phyloP scores from a whole-genome alignment of 2,329 filamentous ascomycete genomes.

The Colletotrichum cuscutae region DNA sequence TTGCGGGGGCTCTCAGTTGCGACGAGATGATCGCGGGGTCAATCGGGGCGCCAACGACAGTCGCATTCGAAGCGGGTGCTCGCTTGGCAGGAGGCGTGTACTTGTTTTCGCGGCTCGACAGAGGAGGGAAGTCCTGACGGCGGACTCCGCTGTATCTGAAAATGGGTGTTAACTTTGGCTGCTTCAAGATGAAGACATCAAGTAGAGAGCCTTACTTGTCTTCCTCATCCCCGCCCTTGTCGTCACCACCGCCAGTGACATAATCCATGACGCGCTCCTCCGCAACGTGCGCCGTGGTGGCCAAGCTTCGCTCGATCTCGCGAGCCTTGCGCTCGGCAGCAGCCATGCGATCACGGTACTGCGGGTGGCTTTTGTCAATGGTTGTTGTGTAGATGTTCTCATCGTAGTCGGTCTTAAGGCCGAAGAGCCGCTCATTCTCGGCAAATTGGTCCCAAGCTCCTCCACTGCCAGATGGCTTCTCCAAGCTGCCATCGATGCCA shows the following conservation, averaged over 20 bases:
- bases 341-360: conserved; percentile 81
- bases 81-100: conserved; percentile 93
- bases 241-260: conserved; percentile 67
- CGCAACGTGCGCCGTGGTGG: conserved; percentile 84
- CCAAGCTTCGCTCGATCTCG: conserved; percentile 83
- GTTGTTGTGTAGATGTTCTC: conserved; percentile 94
- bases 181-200: background rate
- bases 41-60: conserved; percentile 79
- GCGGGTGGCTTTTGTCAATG: conserved; percentile 85
- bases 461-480: conserved; percentile 57
- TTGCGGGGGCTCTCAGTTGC: conserved; percentile 68
- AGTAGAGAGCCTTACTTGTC: conserved; percentile 73
- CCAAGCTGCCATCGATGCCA: conserved; percentile 76
- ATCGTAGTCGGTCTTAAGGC: conserved; percentile 89
- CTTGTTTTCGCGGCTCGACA: conserved; percentile 70
- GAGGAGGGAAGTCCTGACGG: conserved; percentile 77
- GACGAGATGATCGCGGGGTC: conserved; percentile 93
- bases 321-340: conserved; percentile 85
- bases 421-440: conserved; percentile 87
- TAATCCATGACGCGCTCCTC: conserved; percentile 86
- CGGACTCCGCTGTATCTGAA: conserved; percentile 89
- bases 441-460: conserved; percentile 93
- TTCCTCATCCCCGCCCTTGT: conserved; percentile 85
- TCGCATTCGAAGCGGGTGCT: conserved; percentile 78
- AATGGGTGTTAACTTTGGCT: background rate